Base-by-base conservation (phyloP, 1,139 yeast species). In the Magnusiomyces fungicola region DNA sequence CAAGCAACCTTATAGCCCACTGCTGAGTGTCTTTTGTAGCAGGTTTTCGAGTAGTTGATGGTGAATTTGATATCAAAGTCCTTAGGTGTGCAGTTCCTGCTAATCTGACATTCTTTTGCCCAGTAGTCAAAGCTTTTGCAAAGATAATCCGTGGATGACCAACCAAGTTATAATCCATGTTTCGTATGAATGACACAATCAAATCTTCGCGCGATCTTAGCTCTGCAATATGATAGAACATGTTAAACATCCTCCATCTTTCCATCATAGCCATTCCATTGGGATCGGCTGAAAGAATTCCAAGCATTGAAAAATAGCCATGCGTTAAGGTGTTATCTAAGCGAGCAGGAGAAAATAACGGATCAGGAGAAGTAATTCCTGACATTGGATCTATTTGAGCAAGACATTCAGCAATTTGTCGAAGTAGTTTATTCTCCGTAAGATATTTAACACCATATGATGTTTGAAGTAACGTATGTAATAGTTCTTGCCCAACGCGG, bases 401-500 rank as follows among this genome's bases (percentile, higher is more conserved):
- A 45, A 90, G 70, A 43, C 94, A 80, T 58, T 90, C 96, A 0
- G 95, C 87, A 49, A 92, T 71, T 61, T 89, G 97, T 1, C 96
- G 85, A 25, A 92, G 64, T 7, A 90, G 72, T 64, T 90, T 90
- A 61, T 84, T 86, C 47, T 80, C 83, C 29, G 79, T 72, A 24
- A 92, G 69, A 55, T 83, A 82, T 53, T 74, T 76, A 36, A 79
- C 72, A 1, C 97, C 97, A 51, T 77, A 84, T 0, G 69, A 64
- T 16, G 80, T 80, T 4, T 77, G 71, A 3, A 87, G 67, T n/a
- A 90, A 70, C 43, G 85, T 73, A 52, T 77, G 80, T 54, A 92
- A 70, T 37, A 92, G 71, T 44, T 79, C 83, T 57, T 88, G 78
- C 0, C 97, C 97, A 7, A 83, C 81, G 47, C 72, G 75, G 25